These are phyloP conservation scores for Stellera chamaejasme DNA, from an alignment of 345 rosid species.

Conservation along the genomic window DNA sequence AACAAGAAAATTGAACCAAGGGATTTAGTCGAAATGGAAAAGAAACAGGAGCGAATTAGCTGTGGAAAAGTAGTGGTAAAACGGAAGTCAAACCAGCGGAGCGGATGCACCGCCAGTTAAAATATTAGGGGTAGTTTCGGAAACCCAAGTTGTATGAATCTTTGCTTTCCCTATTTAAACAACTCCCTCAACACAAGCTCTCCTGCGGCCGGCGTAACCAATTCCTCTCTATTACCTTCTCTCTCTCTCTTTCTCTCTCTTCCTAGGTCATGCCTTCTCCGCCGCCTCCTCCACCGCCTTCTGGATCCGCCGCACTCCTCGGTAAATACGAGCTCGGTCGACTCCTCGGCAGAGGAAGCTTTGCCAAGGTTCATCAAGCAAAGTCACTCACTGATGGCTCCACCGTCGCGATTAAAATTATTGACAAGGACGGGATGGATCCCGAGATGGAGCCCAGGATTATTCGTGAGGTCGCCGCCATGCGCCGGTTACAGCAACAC, in stretches of 20 bases:
- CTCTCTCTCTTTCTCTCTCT: neutral
- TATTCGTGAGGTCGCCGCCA: constrained; percentile 67
- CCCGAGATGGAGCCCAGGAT: constrained; percentile 54
- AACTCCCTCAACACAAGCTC: too few relatives aligned
- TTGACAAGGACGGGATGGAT: constrained; percentile 44
- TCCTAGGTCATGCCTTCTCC: neutral
- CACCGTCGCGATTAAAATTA: constrained; percentile 56
- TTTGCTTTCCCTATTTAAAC: too few relatives aligned
- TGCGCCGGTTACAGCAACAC: constrained; percentile 71
- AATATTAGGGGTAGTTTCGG: too few relatives aligned
- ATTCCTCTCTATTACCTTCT: too few relatives aligned
- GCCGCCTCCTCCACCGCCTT: constrained; percentile 2
- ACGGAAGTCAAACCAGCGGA: too few relatives aligned
- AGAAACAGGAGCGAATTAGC: too few relatives aligned
- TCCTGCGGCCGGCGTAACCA: too few relatives aligned
- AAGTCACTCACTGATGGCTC: constrained; percentile 31
- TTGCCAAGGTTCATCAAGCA: constrained; percentile 80
- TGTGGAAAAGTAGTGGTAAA: too few relatives aligned
- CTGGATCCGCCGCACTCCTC: constrained; percentile 27
- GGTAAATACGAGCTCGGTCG: constrained; percentile 59
- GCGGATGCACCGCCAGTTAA: too few relatives aligned
- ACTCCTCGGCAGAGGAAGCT: constrained; percentile 65
- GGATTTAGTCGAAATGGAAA: too few relatives aligned
- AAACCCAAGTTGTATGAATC: too few relatives aligned
- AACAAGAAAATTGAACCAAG: too few relatives aligned